Percentiles rank a stretch among this genome's conserved stretches.
Conservation (phyloP, 2,329 filamentous ascomycete species). For the Truncatella angustata region DNA sequence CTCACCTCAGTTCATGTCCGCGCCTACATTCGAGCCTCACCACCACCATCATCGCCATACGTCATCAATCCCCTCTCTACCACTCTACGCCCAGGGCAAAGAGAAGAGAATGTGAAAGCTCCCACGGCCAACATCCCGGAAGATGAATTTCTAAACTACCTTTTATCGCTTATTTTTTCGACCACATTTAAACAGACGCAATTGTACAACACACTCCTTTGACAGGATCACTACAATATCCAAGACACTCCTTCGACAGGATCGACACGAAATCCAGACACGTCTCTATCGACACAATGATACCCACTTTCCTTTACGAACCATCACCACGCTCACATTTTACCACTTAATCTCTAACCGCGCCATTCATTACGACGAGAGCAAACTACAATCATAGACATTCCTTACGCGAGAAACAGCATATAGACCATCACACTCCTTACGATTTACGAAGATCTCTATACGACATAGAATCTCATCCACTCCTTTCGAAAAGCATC, state of each 20-base stretch:
- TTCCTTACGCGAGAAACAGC: slow-evolving; percentile 36
- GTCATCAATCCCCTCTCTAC: slow-evolving; percentile 32
- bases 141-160: slow-evolving; percentile 6
- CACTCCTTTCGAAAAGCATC: slow-evolving; percentile 32
- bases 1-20: slow-evolving; percentile 31
- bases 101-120: slow-evolving; percentile 24
- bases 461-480: slow-evolving; percentile 34
- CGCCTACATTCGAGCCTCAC: slow-evolving; percentile 27
- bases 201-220: slow-evolving; percentile 35
- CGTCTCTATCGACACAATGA: slow-evolving; percentile 34
- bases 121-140: slow-evolving; percentile 13
- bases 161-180: slow-evolving; percentile 20
- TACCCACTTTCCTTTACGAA: slow-evolving; percentile 30
- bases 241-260: slow-evolving; percentile 18
- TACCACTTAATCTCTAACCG: slow-evolving; percentile 30
- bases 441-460: slow-evolving; percentile 35
- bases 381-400: slow-evolving; percentile 43
- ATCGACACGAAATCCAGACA: slow-evolving; percentile 27
- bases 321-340: no score
- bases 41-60: slow-evolving; percentile 32
- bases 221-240: slow-evolving; percentile 31
- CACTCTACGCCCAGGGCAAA: slow-evolving; percentile 33
- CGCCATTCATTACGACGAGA: slow-evolving; percentile 35
- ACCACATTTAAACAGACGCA: slow-evolving; percentile 28
- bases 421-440: slow-evolving; percentile 31